These are phyloP conservation scores for Agaricales sp. DNA, from an alignment of 1,284 basidiomycete species.

Conservation along the genomic window DNA sequence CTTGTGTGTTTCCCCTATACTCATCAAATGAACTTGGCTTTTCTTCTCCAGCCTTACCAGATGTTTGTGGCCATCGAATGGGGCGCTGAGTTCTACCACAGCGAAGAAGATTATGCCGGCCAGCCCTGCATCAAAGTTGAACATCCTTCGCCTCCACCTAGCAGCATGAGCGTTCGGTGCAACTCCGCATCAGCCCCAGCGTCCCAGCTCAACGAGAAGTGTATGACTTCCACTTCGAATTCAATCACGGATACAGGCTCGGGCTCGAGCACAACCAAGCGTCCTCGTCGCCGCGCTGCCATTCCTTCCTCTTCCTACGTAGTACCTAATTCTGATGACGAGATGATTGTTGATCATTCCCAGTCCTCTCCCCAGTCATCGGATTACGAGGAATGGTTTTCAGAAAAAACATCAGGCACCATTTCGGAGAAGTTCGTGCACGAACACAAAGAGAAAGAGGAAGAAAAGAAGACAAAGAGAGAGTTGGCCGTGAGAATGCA, in stretches of 20 bases:
- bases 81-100: conserved; percentile 56
- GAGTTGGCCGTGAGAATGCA: too few species aligned
- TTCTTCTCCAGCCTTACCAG: conserved; percentile 13
- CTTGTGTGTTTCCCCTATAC: too few species aligned
- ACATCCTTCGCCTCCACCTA: conserved; percentile 16
- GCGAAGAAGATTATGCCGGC: conserved; percentile 53
- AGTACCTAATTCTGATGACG: conserved; percentile 64
- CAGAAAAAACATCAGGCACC: conserved; percentile 18
- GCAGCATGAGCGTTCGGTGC: conserved; percentile 16
- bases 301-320: conserved; percentile 45
- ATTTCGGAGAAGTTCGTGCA: conserved; percentile 21
- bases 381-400: conserved; percentile 17
- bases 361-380: not conserved
- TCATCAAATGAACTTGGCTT: too few species aligned
- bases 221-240: conserved; percentile 8
- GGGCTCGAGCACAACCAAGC: conserved; percentile 29
- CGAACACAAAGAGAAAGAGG: conserved; percentile 25
- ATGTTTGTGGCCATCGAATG: conserved; percentile 49
- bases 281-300: conserved; percentile 48
- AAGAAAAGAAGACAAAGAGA: conserved; percentile 45
- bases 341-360: conserved; percentile 31
- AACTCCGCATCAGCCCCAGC: conserved; percentile 39
- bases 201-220: conserved; percentile 15
- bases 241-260: conserved; percentile 9
- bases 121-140: too few species aligned